A percentile compares a stretch with the other conserved stretches of the same genome.
phyloP scores from a whole-genome alignment of 441 rosid genomes.

The Adansonia gregorii region DNA sequence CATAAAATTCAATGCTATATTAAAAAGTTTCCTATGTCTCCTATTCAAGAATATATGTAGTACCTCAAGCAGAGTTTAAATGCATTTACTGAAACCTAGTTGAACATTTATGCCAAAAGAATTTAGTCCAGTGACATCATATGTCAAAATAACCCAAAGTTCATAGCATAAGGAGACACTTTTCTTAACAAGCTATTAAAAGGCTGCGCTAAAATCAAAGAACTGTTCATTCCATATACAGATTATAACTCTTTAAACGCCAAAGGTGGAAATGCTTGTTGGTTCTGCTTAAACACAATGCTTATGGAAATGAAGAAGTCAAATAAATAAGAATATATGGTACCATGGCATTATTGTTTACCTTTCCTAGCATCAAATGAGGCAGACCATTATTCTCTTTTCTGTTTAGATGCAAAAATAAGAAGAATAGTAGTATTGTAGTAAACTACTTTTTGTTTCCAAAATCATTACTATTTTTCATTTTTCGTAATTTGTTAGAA shows the following conservation, averaged over 20 bases:
- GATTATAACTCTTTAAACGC: background rate
- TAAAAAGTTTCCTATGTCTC: background rate
- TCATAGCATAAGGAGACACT: background rate
- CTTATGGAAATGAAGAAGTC: slow-evolving; percentile 9
- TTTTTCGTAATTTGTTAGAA: background rate
- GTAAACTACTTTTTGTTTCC: background rate
- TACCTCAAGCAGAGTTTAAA: background rate
- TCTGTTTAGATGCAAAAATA: background rate
- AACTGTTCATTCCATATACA: background rate
- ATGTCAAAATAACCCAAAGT: background rate
- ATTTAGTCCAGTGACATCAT: background rate
- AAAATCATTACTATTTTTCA: background rate
- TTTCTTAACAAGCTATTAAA: background rate
- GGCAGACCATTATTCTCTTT: slow-evolving; percentile 14
- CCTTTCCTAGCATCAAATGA: background rate
- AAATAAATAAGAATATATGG: slow-evolving; percentile 1
- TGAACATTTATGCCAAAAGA: background rate
- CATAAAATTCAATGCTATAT: background rate
- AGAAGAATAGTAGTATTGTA: background rate
- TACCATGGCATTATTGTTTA: background rate
- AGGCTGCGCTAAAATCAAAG: background rate
- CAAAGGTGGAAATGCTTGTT: background rate
- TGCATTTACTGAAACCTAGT: background rate
- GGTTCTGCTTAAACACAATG: background rate
- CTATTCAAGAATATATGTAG: background rate